phyloP scores from a whole-genome alignment of 441 rosid genomes.

The Erodium texanum region DNA sequence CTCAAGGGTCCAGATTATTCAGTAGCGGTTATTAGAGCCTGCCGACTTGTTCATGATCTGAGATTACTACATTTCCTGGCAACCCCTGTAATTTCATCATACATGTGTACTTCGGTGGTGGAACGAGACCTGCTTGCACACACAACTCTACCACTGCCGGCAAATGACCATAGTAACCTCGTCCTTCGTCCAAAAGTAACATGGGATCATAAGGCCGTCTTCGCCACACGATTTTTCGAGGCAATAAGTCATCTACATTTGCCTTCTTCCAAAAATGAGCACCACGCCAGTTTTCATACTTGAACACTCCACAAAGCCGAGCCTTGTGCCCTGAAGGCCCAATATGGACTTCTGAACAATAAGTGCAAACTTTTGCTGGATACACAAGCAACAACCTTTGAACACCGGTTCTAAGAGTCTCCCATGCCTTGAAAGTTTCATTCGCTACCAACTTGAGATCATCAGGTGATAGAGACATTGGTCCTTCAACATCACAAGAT shows the following conservation, averaged over 20 bases:
- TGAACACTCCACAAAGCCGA: conserved; percentile 65
- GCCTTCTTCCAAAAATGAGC: conserved; percentile 76
- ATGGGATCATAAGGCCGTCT: conserved; percentile 69
- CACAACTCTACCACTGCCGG: conserved; percentile 75
- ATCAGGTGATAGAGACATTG: conserved; percentile 29
- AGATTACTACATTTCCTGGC: conserved; percentile 25
- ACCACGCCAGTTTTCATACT: conserved; percentile 63
- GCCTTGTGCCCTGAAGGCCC: conserved; percentile 80
- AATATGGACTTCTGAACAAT: conserved; percentile 70
- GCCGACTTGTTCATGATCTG: conserved; percentile 8
- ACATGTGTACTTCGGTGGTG: conserved; percentile 42
- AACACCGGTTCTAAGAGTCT: conserved; percentile 46
- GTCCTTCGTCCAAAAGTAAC: conserved; percentile 51
- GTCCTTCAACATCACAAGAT: conserved; percentile 20
- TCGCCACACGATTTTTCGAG: conserved; percentile 65
- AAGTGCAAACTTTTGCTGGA: conserved; percentile 63
- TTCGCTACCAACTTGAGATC: conserved; percentile 41
- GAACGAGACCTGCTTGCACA: conserved; percentile 58
- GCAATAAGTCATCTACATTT: conserved; percentile 59
- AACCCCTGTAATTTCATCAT: conserved; percentile 71
- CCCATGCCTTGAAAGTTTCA: conserved; percentile 66
- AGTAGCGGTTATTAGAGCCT: too few relatives aligned
- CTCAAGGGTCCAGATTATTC: too few relatives aligned
- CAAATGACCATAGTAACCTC: conserved; percentile 70
- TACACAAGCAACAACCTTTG: conserved; percentile 50